Evolutionary conservation across 139 green algal genomes (phyloP).

Genomic region (Haematococcus sp.): DNA sequence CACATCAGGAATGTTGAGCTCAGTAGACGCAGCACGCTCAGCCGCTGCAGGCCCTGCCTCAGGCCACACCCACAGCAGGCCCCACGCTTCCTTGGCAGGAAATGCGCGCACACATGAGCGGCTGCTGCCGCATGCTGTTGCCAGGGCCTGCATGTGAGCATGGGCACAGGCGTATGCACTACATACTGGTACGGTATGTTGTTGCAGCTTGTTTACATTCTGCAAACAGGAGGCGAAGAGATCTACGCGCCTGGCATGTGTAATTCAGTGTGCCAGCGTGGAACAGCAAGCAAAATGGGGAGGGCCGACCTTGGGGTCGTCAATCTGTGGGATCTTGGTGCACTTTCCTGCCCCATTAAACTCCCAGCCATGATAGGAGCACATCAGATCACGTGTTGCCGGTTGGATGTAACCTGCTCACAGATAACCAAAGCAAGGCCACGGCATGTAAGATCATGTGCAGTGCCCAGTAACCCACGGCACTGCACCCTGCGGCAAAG

Average conservation of each 20-base stretch:
- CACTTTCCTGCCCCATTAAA: conserved; percentile 31
- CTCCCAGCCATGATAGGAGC: conserved; percentile 39
- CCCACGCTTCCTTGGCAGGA: conserved; percentile 28
- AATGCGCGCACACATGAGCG: background rate
- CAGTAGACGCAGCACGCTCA: background rate
- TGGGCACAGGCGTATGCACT: too few species aligned
- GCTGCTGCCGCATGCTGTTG: conserved; percentile 8
- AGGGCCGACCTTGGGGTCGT: conserved; percentile 14
- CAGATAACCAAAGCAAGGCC: too few species aligned
- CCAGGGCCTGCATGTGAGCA: too few species aligned
- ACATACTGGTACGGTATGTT: too few species aligned
- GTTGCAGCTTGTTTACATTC: background rate
- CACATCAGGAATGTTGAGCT: background rate
- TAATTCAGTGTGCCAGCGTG: too few species aligned
- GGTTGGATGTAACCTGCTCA: background rate
- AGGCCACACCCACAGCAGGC: conserved; percentile 55
- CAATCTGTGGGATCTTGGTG: conserved; percentile 30
- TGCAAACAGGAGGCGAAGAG: too few species aligned
- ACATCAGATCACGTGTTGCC: background rate
- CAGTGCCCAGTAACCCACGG: too few species aligned
- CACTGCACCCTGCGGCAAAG: conserved; percentile 12
- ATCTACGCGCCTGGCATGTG: too few species aligned
- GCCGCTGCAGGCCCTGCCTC: conserved; percentile 11
- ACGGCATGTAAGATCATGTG: too few species aligned
- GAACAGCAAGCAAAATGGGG: too few species aligned